These are phyloP conservation scores for Zymoseptoria pseudotritici DNA, from an alignment of 2,329 filamentous ascomycete genomes.

Conservation along the genomic window DNA sequence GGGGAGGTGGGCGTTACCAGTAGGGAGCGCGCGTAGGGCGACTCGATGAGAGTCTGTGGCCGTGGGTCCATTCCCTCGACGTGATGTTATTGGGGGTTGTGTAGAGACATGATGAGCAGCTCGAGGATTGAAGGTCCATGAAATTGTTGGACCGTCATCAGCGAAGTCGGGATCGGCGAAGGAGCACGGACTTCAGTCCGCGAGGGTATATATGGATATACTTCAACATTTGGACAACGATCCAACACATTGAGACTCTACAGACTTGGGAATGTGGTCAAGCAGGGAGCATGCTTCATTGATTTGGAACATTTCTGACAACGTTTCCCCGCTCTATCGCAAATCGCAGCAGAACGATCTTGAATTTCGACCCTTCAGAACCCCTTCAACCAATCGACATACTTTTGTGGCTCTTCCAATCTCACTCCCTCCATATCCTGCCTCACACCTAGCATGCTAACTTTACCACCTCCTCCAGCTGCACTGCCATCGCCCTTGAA, in stretches of 20 bases:
- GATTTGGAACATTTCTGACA: neutral
- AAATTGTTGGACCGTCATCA: neutral
- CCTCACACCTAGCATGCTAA: constrained; percentile 61
- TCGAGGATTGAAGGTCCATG: neutral
- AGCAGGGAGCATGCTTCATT: neutral
- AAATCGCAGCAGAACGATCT: neutral
- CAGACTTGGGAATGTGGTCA: neutral
- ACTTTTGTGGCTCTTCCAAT: constrained; percentile 33
- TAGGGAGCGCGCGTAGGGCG: neutral
- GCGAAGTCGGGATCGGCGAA: neutral
- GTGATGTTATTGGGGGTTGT: neutral
- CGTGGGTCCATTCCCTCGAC: neutral
- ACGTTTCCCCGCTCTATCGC: too few species aligned
- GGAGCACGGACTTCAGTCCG: neutral
- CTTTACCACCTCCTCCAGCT: constrained; percentile 41
- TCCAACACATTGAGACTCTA: neutral
- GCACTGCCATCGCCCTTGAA: constrained; percentile 34
- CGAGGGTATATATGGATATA: neutral
- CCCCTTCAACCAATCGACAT: constrained; percentile 30
- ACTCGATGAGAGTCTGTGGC: neutral
- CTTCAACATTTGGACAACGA: neutral
- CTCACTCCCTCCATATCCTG: constrained; percentile 64
- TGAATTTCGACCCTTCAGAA: constrained; percentile 1
- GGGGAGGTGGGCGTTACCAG: neutral
- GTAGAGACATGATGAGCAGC: neutral